Conservation (phyloP, 176 grass and related monocot genomes). For the Carex littledalei region DNA sequence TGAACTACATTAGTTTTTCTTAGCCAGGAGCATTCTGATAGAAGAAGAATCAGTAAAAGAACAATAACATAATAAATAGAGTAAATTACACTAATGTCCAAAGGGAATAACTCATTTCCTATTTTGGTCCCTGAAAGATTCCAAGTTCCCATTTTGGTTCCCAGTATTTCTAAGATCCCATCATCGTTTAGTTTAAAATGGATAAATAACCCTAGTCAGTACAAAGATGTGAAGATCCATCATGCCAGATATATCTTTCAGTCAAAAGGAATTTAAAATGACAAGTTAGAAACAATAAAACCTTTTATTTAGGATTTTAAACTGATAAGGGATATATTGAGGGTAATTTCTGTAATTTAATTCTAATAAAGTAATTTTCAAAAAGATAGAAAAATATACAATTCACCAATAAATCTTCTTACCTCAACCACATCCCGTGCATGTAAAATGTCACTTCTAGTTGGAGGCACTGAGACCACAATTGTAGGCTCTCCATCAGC, state of each 20-base stretch:
- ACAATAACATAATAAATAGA: not conserved
- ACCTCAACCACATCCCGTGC: constrained; percentile 16
- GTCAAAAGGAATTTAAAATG: not conserved
- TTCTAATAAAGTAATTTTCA: not conserved
- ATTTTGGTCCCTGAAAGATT: constrained; percentile 14
- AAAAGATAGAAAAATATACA: not conserved
- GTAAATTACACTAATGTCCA: not conserved
- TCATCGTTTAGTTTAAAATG: not conserved
- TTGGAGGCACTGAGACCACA: not conserved
- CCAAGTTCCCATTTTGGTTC: not conserved
- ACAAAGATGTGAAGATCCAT: not conserved
- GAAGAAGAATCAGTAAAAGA: not conserved
- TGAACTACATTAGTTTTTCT: not conserved
- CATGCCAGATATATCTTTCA: not conserved
- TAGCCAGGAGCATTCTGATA: not conserved
- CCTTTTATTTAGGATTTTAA: not conserved
- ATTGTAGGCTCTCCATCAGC: constrained; percentile 26
- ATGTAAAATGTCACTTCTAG: constrained; percentile 22
- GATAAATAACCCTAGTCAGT: not conserved
- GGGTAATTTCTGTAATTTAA: not conserved
- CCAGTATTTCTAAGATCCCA: not conserved
- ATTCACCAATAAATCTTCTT: not conserved
- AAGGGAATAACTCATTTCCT: not conserved
- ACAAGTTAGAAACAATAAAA: not conserved
- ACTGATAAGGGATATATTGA: not conserved